Evolutionary conservation across 1,284 basidiomycete species (phyloP).

Genomic region (Pseudozyma sp.): DNA sequence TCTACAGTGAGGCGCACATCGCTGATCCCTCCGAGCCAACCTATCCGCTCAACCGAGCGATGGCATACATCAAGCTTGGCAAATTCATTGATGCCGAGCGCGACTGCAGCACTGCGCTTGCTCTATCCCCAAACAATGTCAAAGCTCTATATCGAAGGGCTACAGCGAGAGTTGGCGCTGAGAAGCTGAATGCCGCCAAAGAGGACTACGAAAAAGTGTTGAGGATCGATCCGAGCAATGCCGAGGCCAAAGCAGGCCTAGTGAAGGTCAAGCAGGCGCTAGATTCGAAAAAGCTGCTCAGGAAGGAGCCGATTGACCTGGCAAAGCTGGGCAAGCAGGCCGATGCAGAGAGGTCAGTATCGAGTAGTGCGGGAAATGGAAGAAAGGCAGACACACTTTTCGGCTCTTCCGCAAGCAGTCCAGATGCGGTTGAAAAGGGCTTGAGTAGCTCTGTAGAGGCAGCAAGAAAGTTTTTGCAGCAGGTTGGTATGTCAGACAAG

Average conservation of each 20-base stretch:
- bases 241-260: slow-evolving; percentile 25
- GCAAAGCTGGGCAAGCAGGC: neutral
- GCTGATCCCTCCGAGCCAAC: slow-evolving; percentile 37
- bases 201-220: slow-evolving; percentile 19
- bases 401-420: neutral
- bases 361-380: neutral
- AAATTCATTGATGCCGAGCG: slow-evolving; percentile 39
- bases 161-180: slow-evolving; percentile 17
- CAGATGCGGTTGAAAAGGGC: neutral
- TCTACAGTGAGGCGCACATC: slow-evolving; percentile 27
- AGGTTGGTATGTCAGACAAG: slow-evolving; percentile 32
- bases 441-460: slow-evolving; percentile 37
- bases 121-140: slow-evolving; percentile 31
- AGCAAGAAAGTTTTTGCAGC: slow-evolving; percentile 34
- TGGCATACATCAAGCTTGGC: slow-evolving; percentile 45
- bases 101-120: slow-evolving; percentile 27
- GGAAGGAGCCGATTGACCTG: slow-evolving; percentile 18
- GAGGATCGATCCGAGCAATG: slow-evolving; percentile 21
- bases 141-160: slow-evolving; percentile 39
- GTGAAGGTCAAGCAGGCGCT: slow-evolving; percentile 12
- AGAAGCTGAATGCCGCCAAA: slow-evolving; percentile 14
- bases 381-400: neutral
- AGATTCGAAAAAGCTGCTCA: neutral
- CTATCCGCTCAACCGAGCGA: slow-evolving; percentile 39
- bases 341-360: neutral